These are phyloP conservation scores for Haplosporangium sp. DNA, from an alignment of 371 early-diverging fungal genomes.

Conservation along the genomic window DNA sequence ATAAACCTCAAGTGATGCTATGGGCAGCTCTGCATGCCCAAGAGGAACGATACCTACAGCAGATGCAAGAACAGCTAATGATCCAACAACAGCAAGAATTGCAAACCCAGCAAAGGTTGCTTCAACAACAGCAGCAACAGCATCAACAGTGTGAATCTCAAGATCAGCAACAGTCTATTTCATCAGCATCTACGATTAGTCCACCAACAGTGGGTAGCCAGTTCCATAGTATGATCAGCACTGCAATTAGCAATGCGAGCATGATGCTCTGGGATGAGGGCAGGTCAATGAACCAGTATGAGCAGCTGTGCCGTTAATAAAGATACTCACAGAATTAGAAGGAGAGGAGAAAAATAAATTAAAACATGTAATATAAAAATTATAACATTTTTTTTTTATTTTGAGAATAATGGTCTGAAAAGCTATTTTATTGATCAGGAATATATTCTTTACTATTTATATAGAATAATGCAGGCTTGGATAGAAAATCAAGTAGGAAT, in stretches of 20 bases:
- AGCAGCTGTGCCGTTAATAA: constrained; percentile 39
- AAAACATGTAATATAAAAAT: not conserved
- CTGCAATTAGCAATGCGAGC: constrained; percentile 47
- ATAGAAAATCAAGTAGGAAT: too few relatives aligned
- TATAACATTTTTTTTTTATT: too few relatives aligned
- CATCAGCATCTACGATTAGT: constrained; percentile 9
- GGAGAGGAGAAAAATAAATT: not conserved
- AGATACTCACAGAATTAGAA: not conserved
- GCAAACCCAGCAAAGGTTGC: constrained; percentile 7
- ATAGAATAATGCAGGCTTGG: too few relatives aligned
- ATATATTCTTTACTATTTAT: too few relatives aligned
- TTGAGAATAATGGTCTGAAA: too few relatives aligned
- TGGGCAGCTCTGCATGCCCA: constrained; percentile 51
- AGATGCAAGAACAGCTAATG: constrained; percentile 44
- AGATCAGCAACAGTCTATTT: not conserved
- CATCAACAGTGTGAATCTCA: constrained; percentile 1
- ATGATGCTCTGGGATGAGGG: constrained; percentile 55
- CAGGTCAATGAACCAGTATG: constrained; percentile 33
- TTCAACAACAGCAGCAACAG: constrained; percentile 12
- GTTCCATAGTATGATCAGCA: constrained; percentile 41
- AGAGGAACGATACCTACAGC: constrained; percentile 48
- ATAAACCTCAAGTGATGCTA: constrained; percentile 39
- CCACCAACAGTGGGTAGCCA: constrained; percentile 22
- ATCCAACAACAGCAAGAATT: constrained; percentile 36
- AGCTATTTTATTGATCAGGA: too few relatives aligned